Conservation (phyloP, 768 basidiomycete species). For the Flagelloscypha sp. region DNA sequence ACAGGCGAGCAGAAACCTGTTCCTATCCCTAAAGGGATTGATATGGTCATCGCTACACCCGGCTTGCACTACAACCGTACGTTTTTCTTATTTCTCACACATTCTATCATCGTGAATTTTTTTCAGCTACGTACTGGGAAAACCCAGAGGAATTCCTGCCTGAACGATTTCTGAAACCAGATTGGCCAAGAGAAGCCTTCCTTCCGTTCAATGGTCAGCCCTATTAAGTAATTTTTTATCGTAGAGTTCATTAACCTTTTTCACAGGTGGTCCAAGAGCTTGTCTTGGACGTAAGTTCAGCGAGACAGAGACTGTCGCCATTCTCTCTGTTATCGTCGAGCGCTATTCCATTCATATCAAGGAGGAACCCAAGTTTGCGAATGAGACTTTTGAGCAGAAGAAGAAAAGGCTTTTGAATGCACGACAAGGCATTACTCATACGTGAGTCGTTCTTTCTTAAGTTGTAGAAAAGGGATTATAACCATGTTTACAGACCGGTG, state of each 20-base stretch:
- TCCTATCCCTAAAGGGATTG: slow-evolving; percentile 34
- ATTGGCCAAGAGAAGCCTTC: too few relatives aligned
- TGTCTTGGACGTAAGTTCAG: too few relatives aligned
- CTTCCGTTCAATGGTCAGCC: too few relatives aligned
- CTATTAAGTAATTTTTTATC: too few relatives aligned
- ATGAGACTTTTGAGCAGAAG: slow-evolving; percentile 38
- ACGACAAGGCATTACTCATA: slow-evolving; percentile 31
- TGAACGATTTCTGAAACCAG: slow-evolving; percentile 23
- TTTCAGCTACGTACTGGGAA: slow-evolving; percentile 45
- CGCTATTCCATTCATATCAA: slow-evolving; percentile 40
- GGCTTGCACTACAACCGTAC: slow-evolving; percentile 46
- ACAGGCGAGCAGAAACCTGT: slow-evolving; percentile 31
- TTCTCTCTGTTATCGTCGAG: slow-evolving; percentile 40
- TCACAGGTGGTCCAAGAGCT: too few relatives aligned
- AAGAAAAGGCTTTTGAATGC: slow-evolving; percentile 32
- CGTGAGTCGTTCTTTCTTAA: slow-evolving; percentile 30
- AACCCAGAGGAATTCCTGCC: slow-evolving; percentile 40
- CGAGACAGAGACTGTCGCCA: slow-evolving; percentile 45
- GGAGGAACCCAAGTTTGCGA: slow-evolving; percentile 40
- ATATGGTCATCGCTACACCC: slow-evolving; percentile 26
- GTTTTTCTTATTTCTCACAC: slow-evolving; percentile 8
- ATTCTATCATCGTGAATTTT: not conserved
- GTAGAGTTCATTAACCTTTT: too few relatives aligned
- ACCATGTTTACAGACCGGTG: too few relatives aligned
- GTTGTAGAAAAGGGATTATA: too few relatives aligned